These are phyloP conservation scores for Phyllostachys edulis DNA, from an alignment of 176 grass and related monocot genomes.

Conservation along the genomic window DNA sequence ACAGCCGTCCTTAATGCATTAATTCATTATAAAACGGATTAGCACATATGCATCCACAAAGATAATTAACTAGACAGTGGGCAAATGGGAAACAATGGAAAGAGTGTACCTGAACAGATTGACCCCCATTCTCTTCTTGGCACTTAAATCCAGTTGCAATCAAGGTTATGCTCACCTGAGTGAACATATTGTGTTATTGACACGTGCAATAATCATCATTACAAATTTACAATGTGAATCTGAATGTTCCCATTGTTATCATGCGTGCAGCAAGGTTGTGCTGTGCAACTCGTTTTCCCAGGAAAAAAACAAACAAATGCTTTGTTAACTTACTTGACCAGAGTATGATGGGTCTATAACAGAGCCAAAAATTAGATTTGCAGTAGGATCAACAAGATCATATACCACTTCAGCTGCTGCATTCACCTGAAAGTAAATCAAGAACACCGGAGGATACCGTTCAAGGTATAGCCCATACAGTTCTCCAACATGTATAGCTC, in stretches of 20 bases:
- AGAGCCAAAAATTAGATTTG: conserved; percentile 59
- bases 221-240: background rate
- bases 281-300: background rate
- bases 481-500: background rate
- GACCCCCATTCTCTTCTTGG: background rate
- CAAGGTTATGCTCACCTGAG: background rate
- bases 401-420: conserved; percentile 51
- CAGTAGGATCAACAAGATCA: conserved; percentile 56
- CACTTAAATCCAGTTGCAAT: background rate
- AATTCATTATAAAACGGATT: background rate
- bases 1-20: background rate
- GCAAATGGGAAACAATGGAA: background rate
- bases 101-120: background rate
- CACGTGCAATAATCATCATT: background rate
- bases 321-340: conserved; percentile 46
- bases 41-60: background rate
- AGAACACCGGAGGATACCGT: background rate
- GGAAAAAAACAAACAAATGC: background rate
- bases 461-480: background rate
- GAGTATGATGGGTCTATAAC: conserved; percentile 50
- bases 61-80: background rate
- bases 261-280: background rate
- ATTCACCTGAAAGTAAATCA: conserved; percentile 44
- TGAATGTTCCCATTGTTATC: background rate
- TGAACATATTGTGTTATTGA: background rate